Evolutionary conservation across 2,329 filamentous ascomycete genomes (phyloP).

Genomic region (Pseudomassariella vexata): DNA sequence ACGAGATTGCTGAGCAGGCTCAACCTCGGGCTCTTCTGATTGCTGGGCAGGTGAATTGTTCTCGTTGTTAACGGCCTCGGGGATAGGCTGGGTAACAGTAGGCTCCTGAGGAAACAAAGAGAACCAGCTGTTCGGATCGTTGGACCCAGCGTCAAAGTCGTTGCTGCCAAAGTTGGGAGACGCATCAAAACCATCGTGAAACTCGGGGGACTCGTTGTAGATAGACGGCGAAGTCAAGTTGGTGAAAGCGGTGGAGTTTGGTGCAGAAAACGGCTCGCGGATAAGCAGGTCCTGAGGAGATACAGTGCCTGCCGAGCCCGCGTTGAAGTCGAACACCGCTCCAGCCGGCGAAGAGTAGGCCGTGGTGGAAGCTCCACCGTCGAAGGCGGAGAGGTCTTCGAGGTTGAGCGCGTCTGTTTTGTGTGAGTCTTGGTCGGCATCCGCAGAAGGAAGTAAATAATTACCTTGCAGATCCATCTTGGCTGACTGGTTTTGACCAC

Average conservation of each 20-base stretch:
- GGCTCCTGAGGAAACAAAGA: slow-evolving; percentile 62
- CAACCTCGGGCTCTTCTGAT: slow-evolving; percentile 44
- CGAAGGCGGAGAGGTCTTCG: slow-evolving; percentile 53
- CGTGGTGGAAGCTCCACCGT: slow-evolving; percentile 41
- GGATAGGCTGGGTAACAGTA: slow-evolving; percentile 14
- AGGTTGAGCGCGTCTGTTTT: slow-evolving; percentile 47
- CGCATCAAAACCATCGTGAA: slow-evolving; percentile 64
- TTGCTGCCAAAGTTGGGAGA: slow-evolving; percentile 68
- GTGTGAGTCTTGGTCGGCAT: slow-evolving; percentile 23
- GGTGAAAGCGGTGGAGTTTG: slow-evolving; percentile 76
- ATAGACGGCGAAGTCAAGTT: slow-evolving; percentile 80
- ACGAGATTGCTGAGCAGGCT: slow-evolving; percentile 33
- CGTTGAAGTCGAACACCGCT: slow-evolving; percentile 44
- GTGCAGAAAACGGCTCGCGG: slow-evolving; percentile 67
- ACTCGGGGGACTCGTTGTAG: slow-evolving; percentile 70
- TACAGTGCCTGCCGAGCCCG: slow-evolving; percentile 56
- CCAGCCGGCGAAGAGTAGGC: slow-evolving; percentile 50
- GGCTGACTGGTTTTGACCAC: slow-evolving; percentile 35
- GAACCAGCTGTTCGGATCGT: slow-evolving; percentile 63
- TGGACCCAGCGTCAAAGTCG: slow-evolving; percentile 45
- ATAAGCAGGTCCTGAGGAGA: slow-evolving; percentile 79
- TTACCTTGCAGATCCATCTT: slow-evolving; percentile 56
- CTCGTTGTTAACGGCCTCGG: slow-evolving; percentile 12
- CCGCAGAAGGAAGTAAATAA: slow-evolving; percentile 9
- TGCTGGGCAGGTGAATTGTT: slow-evolving; percentile 37